A percentile compares a stretch with the other conserved stretches of the same genome.
These are phyloP conservation scores for Arthrinium phaeospermum DNA, from an alignment of 2,329 filamentous ascomycete species.

Conservation along the genomic window DNA sequence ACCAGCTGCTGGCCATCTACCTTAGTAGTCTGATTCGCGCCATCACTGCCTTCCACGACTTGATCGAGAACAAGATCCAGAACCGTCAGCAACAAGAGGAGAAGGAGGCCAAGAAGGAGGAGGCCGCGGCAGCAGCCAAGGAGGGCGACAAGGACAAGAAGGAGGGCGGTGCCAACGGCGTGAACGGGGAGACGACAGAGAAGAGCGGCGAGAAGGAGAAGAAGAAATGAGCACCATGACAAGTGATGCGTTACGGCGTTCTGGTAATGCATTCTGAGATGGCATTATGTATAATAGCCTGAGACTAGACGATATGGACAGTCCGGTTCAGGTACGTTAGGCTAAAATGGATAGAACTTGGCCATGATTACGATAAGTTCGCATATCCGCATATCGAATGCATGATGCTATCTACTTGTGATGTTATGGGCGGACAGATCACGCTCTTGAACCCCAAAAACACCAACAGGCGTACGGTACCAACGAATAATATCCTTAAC, in stretches of 20 bases:
- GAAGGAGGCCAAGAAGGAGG: constrained; percentile 81
- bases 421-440: no score
- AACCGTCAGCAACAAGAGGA: constrained; percentile 97
- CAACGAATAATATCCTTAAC: background rate
- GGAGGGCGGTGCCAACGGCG: constrained; percentile 61
- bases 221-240: constrained; percentile 46
- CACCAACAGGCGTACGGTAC: background rate
- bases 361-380: constrained; percentile 14
- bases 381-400: background rate
- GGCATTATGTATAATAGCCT: constrained; percentile 26
- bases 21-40: constrained; percentile 94
- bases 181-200: constrained; percentile 46
- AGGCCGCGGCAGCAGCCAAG: constrained; percentile 49
- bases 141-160: constrained; percentile 65
- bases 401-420: background rate
- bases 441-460: background rate
- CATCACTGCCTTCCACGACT: constrained; percentile 97
- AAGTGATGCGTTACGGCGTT: constrained; percentile 15
- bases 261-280: constrained; percentile 18
- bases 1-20: constrained; percentile 98
- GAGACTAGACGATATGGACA: constrained; percentile 19
- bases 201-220: constrained; percentile 52
- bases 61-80: constrained; percentile 99
- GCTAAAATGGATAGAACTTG: constrained; percentile 24
- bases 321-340: constrained; percentile 21